Evolutionary conservation across 2,329 filamentous ascomycete species (phyloP), one percentile per base, ranked within the genome.

Genomic region (Pyrenophora tritici-repentis): DNA sequence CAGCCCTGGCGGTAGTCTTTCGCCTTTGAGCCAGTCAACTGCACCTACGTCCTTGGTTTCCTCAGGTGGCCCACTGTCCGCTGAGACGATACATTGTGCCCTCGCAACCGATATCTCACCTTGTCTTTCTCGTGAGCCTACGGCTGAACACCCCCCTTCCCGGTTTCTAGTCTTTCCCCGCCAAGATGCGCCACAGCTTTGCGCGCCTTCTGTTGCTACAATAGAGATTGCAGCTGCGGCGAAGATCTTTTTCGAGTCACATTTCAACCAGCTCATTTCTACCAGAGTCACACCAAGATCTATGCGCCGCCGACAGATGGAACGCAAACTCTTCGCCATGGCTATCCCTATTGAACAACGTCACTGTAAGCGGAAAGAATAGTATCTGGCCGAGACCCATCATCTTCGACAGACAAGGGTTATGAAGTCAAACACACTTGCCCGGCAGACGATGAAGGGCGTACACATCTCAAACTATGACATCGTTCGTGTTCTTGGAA

Each of bases 221-320:
- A 87, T 91, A 0, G 93, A 97, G 74, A 85, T 83, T 53, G 84
- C 87, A 2, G 86, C 91, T 0, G 87, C 90, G 0, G 88, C 90
- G 36, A 97, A 96, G 71, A 84, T 95, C 16, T 95, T 86, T 63
- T 81, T 97, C 8, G 94, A 97, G 72, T 90, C 86, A 0, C 84
- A 92, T 63, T 97, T 89, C 76, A 87, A 92, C 61, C 78, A 85
- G n/a, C 71, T 91, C 6, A 77, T 90, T 2, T 75, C 76, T 4
- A 78, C 67, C 2, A 76, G 77, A 2, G 75, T 79, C 1, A 83
- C 81, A 3, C 79, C 85, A 46, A 83, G 89, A 0, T 81, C 82
- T 1, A 68, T 86, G 46, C 84, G 90, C 3, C 78, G 82, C 29
- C 77, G 81, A 33, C 79, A 84, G 42, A 75, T 93, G 17, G 86